Percentiles rank a stretch among this genome's conserved stretches.
Conservation (phyloP, 768 basidiomycete species). For the Hypholoma fasciculare region DNA sequence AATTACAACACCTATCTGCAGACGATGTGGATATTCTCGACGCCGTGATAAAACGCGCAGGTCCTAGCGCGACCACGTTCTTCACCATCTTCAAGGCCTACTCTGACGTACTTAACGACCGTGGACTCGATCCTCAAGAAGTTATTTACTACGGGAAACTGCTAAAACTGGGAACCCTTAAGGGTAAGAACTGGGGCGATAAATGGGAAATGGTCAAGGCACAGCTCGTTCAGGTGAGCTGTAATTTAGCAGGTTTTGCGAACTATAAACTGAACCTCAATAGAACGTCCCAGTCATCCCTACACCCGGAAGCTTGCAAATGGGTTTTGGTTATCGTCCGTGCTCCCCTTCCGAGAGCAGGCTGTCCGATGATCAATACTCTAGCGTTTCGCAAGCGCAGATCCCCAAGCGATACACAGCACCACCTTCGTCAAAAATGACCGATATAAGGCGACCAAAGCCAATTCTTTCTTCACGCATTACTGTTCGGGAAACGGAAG, state of each 20-base stretch:
- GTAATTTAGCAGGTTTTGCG: too few species aligned
- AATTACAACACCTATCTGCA: constrained; percentile 50
- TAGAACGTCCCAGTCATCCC: constrained; percentile 6
- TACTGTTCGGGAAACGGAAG: not conserved
- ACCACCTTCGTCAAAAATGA: not conserved
- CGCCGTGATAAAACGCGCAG: constrained; percentile 69
- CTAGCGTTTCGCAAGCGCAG: constrained; percentile 5
- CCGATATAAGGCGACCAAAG: not conserved
- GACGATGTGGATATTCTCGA: constrained; percentile 74
- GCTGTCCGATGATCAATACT: constrained; percentile 5
- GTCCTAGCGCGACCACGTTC: constrained; percentile 71
- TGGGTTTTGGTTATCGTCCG: constrained; percentile 7
- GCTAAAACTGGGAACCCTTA: constrained; percentile 79
- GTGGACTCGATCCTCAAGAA: constrained; percentile 77
- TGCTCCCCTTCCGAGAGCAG: not conserved
- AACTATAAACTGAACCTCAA: not conserved
- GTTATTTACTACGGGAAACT: constrained; percentile 81
- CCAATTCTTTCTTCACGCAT: not conserved
- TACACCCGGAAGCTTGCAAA: constrained; percentile 13
- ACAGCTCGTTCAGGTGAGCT: constrained; percentile 43
- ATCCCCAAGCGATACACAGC: not conserved
- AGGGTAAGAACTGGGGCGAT: constrained; percentile 76
- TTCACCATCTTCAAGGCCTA: constrained; percentile 84
- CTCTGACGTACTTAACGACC: constrained; percentile 72
- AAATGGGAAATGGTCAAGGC: constrained; percentile 78